Base-by-base conservation (phyloP, 805 yeast species). In the Wickerhamomyces sydowiorum region DNA sequence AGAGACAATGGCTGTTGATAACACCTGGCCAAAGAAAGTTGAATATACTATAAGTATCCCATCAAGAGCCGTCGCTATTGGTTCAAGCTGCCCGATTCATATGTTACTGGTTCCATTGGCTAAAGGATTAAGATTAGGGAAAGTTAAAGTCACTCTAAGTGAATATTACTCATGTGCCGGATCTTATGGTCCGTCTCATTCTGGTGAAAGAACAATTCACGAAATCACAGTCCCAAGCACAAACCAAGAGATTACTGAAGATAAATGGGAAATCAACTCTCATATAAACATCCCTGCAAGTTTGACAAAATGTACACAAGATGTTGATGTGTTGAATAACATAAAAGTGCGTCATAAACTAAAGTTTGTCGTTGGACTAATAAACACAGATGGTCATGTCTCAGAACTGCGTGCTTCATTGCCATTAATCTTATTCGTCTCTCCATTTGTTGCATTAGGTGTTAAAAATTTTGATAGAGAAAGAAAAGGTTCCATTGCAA, bases 21-120 rank as follows among this genome's bases (percentile, higher is more conserved):
- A 91, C 59, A 82, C 90, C 1, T 91, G 98, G 98, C 97, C 98
- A 2, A 69, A 80, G 36, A 93, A 93, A 59, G 87, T 91, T 25
- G 97, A 91, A 56, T 91, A 91, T 60, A 76, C 88, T 3, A 78
- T 93, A 45, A 83, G 86, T 40, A 80, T 86, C 6, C 97, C 98
- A 0, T 72, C 87, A 21, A 82, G 86, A 54, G 96, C 97, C 0
- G 75, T 88, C 20, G 95, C 98, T 0, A 81, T 93, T 34, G 99
- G 99, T 2, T 80, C 96, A 0, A 66, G 77, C 0, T 69, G 84
- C 6, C 85, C 87, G 2, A 72, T 91, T 7, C 75, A 79, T 50
- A 70, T 91, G 51, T 69, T 78, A 48, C 58, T 91, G 51, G 84
- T 83, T 2, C 98, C 99, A 0, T 65, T 91, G 33, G 61, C 78